Evolutionary conservation across 2,329 filamentous ascomycete species (phyloP).

Genomic region (Alternaria arborescens): DNA sequence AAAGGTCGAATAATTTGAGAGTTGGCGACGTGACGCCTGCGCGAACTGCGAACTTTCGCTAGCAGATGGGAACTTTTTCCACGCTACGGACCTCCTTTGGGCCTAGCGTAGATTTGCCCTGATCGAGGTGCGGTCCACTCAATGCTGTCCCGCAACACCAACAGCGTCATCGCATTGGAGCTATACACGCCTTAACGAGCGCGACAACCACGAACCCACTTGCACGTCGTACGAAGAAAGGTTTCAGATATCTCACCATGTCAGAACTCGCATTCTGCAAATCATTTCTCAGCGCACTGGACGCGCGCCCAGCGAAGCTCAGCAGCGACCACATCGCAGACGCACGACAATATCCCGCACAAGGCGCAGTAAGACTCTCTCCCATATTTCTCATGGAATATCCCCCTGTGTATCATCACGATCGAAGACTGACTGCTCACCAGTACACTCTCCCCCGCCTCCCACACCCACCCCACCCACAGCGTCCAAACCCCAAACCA

Average conservation of each 20-base stretch:
- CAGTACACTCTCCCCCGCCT: slow-evolving; percentile 78
- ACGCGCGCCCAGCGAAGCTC: slow-evolving; percentile 80
- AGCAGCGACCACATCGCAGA: slow-evolving; percentile 92
- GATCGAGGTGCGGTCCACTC: slow-evolving; percentile 6
- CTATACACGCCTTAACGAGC: slow-evolving; percentile 2
- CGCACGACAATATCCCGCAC: slow-evolving; percentile 76
- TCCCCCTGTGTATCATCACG: rapidly evolving
- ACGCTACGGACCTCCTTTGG: slow-evolving; percentile 22
- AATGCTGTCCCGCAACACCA: slow-evolving; percentile 30
- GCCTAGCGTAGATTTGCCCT: slow-evolving; percentile 7
- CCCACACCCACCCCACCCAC: slow-evolving; percentile 62
- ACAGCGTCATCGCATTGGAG: slow-evolving; percentile 43
- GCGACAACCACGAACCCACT: background rate
- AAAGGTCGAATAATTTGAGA: slow-evolving; percentile 8
- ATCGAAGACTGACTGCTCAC: background rate
- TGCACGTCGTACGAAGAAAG: background rate
- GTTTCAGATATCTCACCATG: slow-evolving; percentile 34
- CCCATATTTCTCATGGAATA: background rate
- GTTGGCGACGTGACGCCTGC: slow-evolving; percentile 17
- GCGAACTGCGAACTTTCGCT: slow-evolving; percentile 32
- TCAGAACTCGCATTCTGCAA: slow-evolving; percentile 84
- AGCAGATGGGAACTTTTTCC: slow-evolving; percentile 23
- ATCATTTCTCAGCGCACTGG: slow-evolving; percentile 80
- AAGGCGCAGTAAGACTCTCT: slow-evolving; percentile 71
- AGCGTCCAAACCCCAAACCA: slow-evolving; percentile 54